phyloP scores from a whole-genome alignment of 2,329 filamentous ascomycete species.

The Aureobasidium pullulans region DNA sequence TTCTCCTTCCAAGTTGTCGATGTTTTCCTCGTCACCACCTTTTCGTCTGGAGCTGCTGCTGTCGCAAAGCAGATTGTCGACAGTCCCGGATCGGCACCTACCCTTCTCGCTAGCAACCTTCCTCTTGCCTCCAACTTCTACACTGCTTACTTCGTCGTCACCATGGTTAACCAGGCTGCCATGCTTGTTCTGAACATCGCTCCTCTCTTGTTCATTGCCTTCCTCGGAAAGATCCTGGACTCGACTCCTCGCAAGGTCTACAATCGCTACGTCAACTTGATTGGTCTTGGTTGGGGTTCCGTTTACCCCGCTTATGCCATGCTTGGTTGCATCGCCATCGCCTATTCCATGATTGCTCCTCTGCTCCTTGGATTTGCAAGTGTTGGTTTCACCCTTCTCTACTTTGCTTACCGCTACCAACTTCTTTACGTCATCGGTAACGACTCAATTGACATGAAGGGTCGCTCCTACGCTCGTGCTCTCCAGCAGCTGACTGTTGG shows the following conservation, averaged over 20 bases:
- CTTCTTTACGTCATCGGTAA: constrained; percentile 41
- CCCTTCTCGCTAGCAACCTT: constrained; percentile 28
- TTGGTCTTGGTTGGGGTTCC: constrained; percentile 37
- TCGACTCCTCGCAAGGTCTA: constrained; percentile 43
- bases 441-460: constrained; percentile 40
- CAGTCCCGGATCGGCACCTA: constrained; percentile 26
- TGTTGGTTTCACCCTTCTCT: constrained; percentile 38
- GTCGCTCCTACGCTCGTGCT: constrained; percentile 39
- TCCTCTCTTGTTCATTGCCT: constrained; percentile 22
- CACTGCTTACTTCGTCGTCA: constrained; percentile 32
- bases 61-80: constrained; percentile 26
- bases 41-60: constrained; percentile 31
- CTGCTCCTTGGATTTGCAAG: constrained; percentile 40
- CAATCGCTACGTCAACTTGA: constrained; percentile 35
- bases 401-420: constrained; percentile 43
- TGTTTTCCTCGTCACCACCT: constrained; percentile 35
- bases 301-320: constrained; percentile 43
- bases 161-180: constrained; percentile 27
- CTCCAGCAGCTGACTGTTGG: constrained; percentile 41
- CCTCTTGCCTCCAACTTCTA: constrained; percentile 36
- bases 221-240: constrained; percentile 27
- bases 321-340: constrained; percentile 35
- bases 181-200: constrained; percentile 12
- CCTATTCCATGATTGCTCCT: constrained; percentile 43
- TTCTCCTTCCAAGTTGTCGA: constrained; percentile 36